Percentiles rank a stretch among this genome's conserved stretches.
phyloP scores from a whole-genome alignment of 78 protist species.

The Dictyostelium discoideum region DNA sequence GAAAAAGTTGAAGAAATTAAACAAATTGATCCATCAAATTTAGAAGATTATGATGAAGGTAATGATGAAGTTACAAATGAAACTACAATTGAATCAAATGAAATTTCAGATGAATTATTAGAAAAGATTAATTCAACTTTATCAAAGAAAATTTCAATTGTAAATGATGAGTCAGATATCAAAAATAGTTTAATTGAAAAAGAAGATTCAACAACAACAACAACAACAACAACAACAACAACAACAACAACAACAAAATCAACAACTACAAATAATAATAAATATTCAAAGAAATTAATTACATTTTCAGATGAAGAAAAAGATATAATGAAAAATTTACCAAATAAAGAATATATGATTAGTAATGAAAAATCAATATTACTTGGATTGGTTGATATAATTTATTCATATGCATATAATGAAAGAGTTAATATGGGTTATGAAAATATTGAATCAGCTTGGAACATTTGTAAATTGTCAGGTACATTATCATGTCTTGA shows the following conservation, averaged over 20 bases:
- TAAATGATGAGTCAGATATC: background rate
- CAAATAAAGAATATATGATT: constrained; percentile 47
- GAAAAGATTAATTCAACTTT: constrained; percentile 47
- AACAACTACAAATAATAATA: background rate
- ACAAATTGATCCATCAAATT: constrained; percentile 70
- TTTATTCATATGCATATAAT: constrained; percentile 57
- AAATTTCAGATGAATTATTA: constrained; percentile 10
- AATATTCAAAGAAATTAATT: constrained; percentile 13
- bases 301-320: constrained; percentile 65
- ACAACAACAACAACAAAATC: background rate
- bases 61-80: constrained; percentile 47
- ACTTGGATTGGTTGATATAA: constrained; percentile 50
- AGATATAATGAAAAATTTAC: constrained; percentile 68
- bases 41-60: constrained; percentile 66
- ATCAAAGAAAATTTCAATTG: constrained; percentile 50
- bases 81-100: constrained; percentile 15
- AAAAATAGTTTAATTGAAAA: background rate
- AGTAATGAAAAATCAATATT: constrained; percentile 31
- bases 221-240: background rate
- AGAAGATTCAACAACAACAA: background rate
- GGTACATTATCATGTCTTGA: constrained; percentile 38
- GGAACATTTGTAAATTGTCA: constrained; percentile 55
- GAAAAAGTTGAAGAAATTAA: background rate
- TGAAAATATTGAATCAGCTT: constrained; percentile 50
- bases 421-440: constrained; percentile 48